Base-by-base conservation (phyloP, 2,329 filamentous ascomycete genomes). In the Hirsutella minnesotensis region DNA sequence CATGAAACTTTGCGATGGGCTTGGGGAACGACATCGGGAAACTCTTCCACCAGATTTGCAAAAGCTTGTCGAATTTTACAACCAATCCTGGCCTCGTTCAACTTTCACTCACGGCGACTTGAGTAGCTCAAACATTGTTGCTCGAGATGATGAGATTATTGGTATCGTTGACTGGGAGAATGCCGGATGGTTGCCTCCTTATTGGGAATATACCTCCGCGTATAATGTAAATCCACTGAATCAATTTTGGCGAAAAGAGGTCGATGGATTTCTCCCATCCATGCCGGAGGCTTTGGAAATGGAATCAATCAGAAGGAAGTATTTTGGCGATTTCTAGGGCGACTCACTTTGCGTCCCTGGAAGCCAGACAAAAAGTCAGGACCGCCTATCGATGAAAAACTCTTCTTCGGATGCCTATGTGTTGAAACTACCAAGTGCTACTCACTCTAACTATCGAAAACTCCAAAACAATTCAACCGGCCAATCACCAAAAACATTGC, bases 31-130 rank as follows among this genome's bases (percentile, higher is more conserved):
- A 3, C 20, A 38, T 21, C 10, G 21, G 15, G 33, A 34, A 18
- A 16, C 9, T 24, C 49, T 27, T 49, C 49, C 5, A 46, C 53
- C 15, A 44, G 54, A 55, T 0, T 43, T 63, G 18, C 48, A 58
- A 40, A 49, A 59, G 3, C 62, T 67, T 53, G 51, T 56, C 2
- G 46, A 38, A 7, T 51, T 48, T 40, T 64, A 68, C 39, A 56
- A 65, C 41, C 50, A 52, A 3, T 51, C 52, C 8, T 65, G 58
- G 56, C 54, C 53, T 9, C 37, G 46, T 18, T 60, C 62, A 2
- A 58, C 63, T 5, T 68, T 74, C 49, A 69, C 67, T 15, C 69
- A 73, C 53, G 61, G 58, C 5, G 67, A 72, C 47, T 49, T 73
- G 13, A 64, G 59, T 44, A 58, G 56, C n/a, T 47, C 56, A 8